Evolutionary conservation across 208 protist species (phyloP), one percentile per base, ranked within the genome.

Genomic region (Trypanosoma congolense): DNA sequence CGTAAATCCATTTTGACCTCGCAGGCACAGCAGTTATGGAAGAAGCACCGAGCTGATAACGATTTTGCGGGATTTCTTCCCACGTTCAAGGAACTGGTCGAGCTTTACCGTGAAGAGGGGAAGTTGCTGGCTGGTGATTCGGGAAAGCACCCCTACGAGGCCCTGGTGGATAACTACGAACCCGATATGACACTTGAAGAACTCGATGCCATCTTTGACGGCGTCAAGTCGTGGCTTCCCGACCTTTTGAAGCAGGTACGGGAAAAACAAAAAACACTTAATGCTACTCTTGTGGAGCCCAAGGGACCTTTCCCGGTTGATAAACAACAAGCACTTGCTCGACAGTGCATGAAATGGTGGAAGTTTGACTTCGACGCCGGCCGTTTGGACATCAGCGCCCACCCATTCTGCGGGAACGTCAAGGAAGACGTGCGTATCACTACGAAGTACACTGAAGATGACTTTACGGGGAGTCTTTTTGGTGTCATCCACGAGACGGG

Each of bases 371-470:
- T 91, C 65, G 79, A 92, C 0, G 70, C 42, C 19, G 88, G 88
- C 30, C 77, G 92, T 14, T 69, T 93, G 36, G 92, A 97, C 56
- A 57, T 86, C 31, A 90, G 83, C 25, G n/a, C 74, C 5, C 92
- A 97, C 55, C 89, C 92, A 2, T 97, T 95, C 70, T 90, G 83
- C 10, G 87, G 75, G 29, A 83, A 81, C 61, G 65, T 71, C 30
- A 76, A 78, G 62, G 75, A 83, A 30, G 92, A 97, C 72, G 74
- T 77, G 43, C 78, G 92, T 30, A 77, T 97, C 43, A 97, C 92
- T 1, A 91, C 83, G 2, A 74, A 77, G 55, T 96, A 87, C 61
- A 40, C 14, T n/a, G 77, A 80, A 6, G 50, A 73, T 0, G 70
- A 77, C 30, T 83, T 82, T 38, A 48, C 70, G 8, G 42, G 77